phyloP scores from a whole-genome alignment of 441 rosid species.

The Euphorbia corollata region DNA sequence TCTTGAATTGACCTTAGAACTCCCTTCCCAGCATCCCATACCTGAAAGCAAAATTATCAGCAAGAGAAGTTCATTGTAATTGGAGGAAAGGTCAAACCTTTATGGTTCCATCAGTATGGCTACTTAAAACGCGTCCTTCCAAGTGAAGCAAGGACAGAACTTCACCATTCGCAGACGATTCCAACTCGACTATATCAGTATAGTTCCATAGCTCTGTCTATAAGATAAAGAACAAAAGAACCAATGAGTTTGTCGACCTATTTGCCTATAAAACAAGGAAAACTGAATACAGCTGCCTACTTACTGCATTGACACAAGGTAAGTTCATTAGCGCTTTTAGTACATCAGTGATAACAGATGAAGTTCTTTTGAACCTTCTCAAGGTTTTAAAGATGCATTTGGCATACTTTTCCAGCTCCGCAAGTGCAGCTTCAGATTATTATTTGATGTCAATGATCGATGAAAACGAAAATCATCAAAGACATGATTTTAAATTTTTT shows the following conservation, averaged over 20 bases:
- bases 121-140: constrained; percentile 42
- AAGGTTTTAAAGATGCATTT: constrained; percentile 46
- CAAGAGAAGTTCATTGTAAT: background rate
- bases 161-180: constrained; percentile 45
- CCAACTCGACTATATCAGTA: constrained; percentile 35
- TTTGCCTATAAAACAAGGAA: background rate
- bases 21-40: constrained; percentile 52
- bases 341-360: constrained; percentile 41
- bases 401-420: constrained; percentile 49
- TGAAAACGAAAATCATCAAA: background rate
- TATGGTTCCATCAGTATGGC: constrained; percentile 68
- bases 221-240: background rate
- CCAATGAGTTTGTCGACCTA: background rate
- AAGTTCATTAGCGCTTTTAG: constrained; percentile 53
- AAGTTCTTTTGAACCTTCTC: constrained; percentile 46
- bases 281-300: constrained; percentile 15
- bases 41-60: constrained; percentile 23
- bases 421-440: constrained; percentile 36
- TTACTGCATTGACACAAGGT: constrained; percentile 54
- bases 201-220: constrained; percentile 62
- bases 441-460: background rate
- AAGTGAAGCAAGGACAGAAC: constrained; percentile 41
- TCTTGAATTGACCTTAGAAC: constrained; percentile 42
- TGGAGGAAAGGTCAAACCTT: constrained; percentile 34
- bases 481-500: background rate